Percentiles rank a stretch among this genome's conserved stretches.
These are phyloP conservation scores for Fusarium ambrosium DNA, from an alignment of 2,329 filamentous ascomycete species.

Conservation along the genomic window DNA sequence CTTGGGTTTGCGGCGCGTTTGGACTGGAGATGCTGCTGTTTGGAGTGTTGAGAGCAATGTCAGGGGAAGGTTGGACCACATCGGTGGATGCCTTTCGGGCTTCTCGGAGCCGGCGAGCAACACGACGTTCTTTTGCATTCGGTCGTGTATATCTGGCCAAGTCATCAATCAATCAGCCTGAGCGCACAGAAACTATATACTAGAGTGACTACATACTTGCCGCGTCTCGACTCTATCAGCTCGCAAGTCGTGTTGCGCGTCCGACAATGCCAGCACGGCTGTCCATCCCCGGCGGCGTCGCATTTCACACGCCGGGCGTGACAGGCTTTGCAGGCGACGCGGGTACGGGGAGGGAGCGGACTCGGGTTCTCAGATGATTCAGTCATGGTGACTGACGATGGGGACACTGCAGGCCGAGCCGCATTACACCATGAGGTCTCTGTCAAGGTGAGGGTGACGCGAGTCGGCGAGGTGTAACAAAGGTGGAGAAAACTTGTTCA, in stretches of 20 bases:
- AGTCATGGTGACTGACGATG: neutral
- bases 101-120: constrained; percentile 7
- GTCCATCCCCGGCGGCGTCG: constrained; percentile 32
- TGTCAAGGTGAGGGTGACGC: neutral
- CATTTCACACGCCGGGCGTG: constrained; percentile 38
- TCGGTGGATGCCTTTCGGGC: neutral
- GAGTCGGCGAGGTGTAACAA: neutral
- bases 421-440: neutral
- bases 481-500: neutral
- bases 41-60: neutral
- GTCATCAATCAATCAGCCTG: neutral
- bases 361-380: neutral
- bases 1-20: accelerated
- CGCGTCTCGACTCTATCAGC: constrained; percentile 35
- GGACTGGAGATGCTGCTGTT: neutral
- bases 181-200: no score
- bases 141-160: constrained; percentile 16
- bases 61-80: neutral
- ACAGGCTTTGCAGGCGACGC: constrained; percentile 40
- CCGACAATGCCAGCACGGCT: constrained; percentile 41
- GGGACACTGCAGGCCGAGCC: neutral
- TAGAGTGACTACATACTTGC: constrained; percentile 14
- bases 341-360: constrained; percentile 7
- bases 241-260: constrained; percentile 27
- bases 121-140: constrained; percentile 3